Evolutionary conservation across 805 yeast genomes (phyloP), one percentile per base, ranked within the genome.

Genomic region (Saturnispora galanensis): DNA sequence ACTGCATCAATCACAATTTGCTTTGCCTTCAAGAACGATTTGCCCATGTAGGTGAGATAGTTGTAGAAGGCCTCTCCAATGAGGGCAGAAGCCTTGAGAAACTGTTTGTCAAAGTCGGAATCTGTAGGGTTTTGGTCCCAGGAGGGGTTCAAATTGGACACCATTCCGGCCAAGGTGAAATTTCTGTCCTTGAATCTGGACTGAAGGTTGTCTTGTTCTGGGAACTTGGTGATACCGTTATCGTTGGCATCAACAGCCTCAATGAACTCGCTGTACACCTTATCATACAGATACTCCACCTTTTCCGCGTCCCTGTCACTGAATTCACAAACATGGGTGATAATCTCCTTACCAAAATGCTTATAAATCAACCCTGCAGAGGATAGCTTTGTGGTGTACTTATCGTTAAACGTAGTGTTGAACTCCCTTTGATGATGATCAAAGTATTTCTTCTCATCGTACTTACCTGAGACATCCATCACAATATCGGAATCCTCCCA

Each of bases 371-470:
- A 72, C 21, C 98, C 98, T 8, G 98, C 98, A 46, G 95, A 84
- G 15, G 95, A 82, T 52, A 93, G 72, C 63, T 87, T 89, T 42
- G 97, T 93, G 48, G 68, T 62, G 58, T 69, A 83, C 8, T 70
- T 65, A 1, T 61, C 70, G 18, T 76, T 76, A 58, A 93, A 90
- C 5, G 83, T 77, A 53, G 83, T 89, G 29, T 67, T 65, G 58
- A 93, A 93, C 15, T 84, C 97, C 51, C 97, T 77, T 69, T 93
- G 98, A 66, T 93, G 98, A 60, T 93, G 98, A 62, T 93, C 98
- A 62, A 86, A 90, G 62, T 71, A 85, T 65, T 89, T 89, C 35
- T 68, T 70, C 11, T 83, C 84, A 59, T 88, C 96, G 63, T 89
- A 93, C 59, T 84, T 73, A 11, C 95, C 98, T 58, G 94, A 76